These are phyloP conservation scores for Filosporella fistucella DNA, from an alignment of 495 filamentous ascomycete genomes.

Conservation along the genomic window DNA sequence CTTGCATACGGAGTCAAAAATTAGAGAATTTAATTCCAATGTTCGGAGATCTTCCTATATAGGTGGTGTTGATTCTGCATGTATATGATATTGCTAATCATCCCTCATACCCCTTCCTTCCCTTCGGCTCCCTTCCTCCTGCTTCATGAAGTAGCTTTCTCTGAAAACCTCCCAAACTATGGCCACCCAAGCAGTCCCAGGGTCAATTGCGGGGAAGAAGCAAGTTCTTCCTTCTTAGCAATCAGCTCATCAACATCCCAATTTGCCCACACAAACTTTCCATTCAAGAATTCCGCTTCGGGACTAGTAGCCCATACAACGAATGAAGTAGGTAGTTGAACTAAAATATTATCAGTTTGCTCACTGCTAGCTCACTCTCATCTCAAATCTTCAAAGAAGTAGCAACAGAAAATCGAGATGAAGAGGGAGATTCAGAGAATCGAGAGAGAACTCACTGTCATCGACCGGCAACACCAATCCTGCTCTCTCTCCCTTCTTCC, in stretches of 20 bases:
- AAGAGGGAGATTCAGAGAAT: no score
- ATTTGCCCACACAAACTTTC: conserved; percentile 39
- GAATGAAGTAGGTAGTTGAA: conserved; percentile 38
- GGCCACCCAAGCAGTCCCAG: conserved; percentile 2
- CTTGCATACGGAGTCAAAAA: no score
- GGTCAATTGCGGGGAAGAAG: not conserved
- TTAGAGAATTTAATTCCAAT: no score
- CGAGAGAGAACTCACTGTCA: conserved; percentile 5
- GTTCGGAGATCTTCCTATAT: no score
- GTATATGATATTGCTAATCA: no score
- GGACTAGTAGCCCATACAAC: conserved; percentile 43
- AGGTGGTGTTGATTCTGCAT: no score
- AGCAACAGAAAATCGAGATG: no score
- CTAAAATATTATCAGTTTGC: no score
- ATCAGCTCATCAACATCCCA: conserved; percentile 37
- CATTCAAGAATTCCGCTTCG: conserved; percentile 48
- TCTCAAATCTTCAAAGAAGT: no score
- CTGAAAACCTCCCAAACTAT: not conserved
- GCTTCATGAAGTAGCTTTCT: not conserved
- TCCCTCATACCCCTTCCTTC: not conserved
- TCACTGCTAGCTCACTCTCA: no score
- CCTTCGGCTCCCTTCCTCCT: not conserved
- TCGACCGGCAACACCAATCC: not conserved
- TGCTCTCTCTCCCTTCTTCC: not conserved
- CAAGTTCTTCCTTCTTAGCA: conserved; percentile 1